Evolutionary conservation across 495 filamentous ascomycete species (phyloP).

Genomic region (Penicillium paxilli): DNA sequence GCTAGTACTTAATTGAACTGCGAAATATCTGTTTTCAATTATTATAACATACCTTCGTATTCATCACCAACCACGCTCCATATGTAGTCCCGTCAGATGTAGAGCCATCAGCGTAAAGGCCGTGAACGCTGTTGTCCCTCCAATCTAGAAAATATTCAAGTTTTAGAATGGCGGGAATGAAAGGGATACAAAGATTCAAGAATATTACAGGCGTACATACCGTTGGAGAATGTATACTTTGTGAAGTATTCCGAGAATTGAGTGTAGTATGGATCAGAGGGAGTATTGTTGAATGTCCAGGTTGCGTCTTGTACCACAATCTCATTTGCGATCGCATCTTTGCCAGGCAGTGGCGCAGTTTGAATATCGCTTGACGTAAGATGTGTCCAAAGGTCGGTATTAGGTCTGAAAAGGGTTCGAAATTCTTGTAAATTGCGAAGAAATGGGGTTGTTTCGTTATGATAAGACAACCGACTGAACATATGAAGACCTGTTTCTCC

Average conservation of each 20-base stretch:
- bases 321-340: slow-evolving; percentile 39
- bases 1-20: too few species aligned
- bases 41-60: slow-evolving; percentile 48
- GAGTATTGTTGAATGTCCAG: slow-evolving; percentile 53
- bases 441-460: slow-evolving; percentile 52
- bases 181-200: background rate
- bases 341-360: slow-evolving; percentile 51
- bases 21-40: too few species aligned
- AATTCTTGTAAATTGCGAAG: slow-evolving; percentile 56
- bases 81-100: slow-evolving; percentile 49
- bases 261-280: slow-evolving; percentile 48
- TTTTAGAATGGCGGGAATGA: too few species aligned
- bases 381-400: slow-evolving; percentile 56
- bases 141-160: slow-evolving; percentile 31
- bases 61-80: slow-evolving; percentile 59
- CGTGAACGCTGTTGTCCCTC: slow-evolving; percentile 55
- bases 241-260: slow-evolving; percentile 59
- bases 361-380: slow-evolving; percentile 49
- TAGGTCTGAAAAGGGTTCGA: slow-evolving; percentile 55
- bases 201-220: slow-evolving; percentile 4
- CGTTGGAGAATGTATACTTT: slow-evolving; percentile 56
- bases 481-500: slow-evolving; percentile 57
- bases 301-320: slow-evolving; percentile 57
- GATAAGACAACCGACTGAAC: slow-evolving; percentile 54
- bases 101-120: slow-evolving; percentile 52